These are phyloP conservation scores for Tubosaeta brunneosetosa DNA, from an alignment of 768 basidiomycete genomes.

Conservation along the genomic window DNA sequence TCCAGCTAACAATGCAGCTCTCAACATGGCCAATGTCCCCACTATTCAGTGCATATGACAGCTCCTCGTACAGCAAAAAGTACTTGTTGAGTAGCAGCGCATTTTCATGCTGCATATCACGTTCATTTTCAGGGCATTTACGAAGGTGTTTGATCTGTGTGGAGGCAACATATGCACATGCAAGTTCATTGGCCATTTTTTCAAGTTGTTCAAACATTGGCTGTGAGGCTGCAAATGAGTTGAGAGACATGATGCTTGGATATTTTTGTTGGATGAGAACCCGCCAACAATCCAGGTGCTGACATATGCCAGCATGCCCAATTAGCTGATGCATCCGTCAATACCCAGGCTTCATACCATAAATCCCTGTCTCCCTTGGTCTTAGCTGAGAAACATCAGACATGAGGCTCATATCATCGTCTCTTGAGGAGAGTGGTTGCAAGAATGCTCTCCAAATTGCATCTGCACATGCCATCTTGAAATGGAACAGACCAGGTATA, in stretches of 20 bases:
- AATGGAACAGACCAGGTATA: conserved; percentile 14
- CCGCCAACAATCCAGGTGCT: conserved; percentile 32
- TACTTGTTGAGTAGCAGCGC: conserved; percentile 29
- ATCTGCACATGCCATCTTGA: conserved; percentile 26
- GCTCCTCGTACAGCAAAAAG: conserved; percentile 39
- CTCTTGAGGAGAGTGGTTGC: background rate
- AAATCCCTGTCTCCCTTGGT: background rate
- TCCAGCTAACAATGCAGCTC: conserved; percentile 22
- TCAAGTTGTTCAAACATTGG: too few relatives aligned
- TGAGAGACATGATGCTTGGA: too few relatives aligned
- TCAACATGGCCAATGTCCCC: conserved; percentile 33
- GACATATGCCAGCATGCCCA: conserved; percentile 24
- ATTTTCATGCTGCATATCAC: conserved; percentile 36
- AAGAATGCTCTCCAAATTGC: conserved; percentile 16
- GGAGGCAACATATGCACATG: too few relatives aligned
- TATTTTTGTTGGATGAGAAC: too few relatives aligned
- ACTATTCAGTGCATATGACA: conserved; percentile 30
- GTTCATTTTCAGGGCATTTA: background rate
- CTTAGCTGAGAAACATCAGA: conserved; percentile 23
- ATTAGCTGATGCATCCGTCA: conserved; percentile 35
- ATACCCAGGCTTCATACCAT: conserved; percentile 30
- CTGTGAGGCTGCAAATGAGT: too few relatives aligned
- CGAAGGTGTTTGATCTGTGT: too few relatives aligned
- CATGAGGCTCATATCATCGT: conserved; percentile 16
- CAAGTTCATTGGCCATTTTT: too few relatives aligned